Evolutionary conservation across 768 basidiomycete genomes (phyloP).

Genomic region (Trametes coccinea): DNA sequence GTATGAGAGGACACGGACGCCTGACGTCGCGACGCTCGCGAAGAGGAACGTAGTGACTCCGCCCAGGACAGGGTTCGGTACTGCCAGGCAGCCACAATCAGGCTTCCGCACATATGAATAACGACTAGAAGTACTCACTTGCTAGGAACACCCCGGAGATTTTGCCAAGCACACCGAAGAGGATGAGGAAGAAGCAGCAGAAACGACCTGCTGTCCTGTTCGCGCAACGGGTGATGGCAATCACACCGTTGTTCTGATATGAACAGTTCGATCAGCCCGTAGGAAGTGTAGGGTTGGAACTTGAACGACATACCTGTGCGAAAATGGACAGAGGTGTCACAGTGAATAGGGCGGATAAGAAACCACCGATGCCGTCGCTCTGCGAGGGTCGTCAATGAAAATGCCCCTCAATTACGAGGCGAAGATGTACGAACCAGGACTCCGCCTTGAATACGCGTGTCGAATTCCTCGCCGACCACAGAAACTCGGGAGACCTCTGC

Average conservation of each 20-base stretch:
- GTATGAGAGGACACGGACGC: slow-evolving; percentile 67
- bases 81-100: slow-evolving; percentile 28
- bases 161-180: slow-evolving; percentile 81
- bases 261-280: not conserved
- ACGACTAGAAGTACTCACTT: slow-evolving; percentile 39
- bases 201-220: slow-evolving; percentile 76
- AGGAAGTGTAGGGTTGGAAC: no score
- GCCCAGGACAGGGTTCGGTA: slow-evolving; percentile 80
- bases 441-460: slow-evolving; percentile 81
- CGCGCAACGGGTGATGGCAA: slow-evolving; percentile 82
- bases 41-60: slow-evolving; percentile 90
- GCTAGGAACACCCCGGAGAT: slow-evolving; percentile 82
- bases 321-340: slow-evolving; percentile 80
- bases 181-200: slow-evolving; percentile 77
- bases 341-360: slow-evolving; percentile 78
- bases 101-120: not conserved
- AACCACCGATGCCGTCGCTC: slow-evolving; percentile 81
- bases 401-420: not conserved
- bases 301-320: slow-evolving; percentile 48
- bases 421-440: slow-evolving; percentile 49
- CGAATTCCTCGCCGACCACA: slow-evolving; percentile 76
- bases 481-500: slow-evolving; percentile 78
- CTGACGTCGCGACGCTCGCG: slow-evolving; percentile 69
- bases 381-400: slow-evolving; percentile 19
- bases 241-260: slow-evolving; percentile 72